A percentile compares a stretch with the other conserved stretches of the same genome.
Conservation (phyloP, 495 filamentous ascomycete species). For the Hypoxylon cercidicola region DNA sequence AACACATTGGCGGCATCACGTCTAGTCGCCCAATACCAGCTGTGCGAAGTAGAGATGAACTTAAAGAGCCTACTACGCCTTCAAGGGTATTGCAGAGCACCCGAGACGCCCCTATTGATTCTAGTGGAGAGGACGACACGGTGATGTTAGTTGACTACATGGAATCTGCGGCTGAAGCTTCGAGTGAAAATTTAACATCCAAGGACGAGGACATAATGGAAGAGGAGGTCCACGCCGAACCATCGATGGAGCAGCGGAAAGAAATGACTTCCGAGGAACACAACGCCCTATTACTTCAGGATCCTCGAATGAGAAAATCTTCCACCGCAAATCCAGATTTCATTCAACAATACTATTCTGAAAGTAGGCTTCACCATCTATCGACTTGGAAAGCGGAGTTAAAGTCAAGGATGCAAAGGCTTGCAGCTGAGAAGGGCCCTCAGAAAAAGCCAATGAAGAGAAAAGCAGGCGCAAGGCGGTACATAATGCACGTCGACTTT, state of each 20-base stretch:
- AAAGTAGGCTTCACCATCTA: slow-evolving; percentile 92
- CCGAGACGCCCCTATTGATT: slow-evolving; percentile 5
- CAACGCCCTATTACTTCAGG: slow-evolving; percentile 81
- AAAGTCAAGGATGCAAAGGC: slow-evolving; percentile 83
- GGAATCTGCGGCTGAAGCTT: slow-evolving; percentile 5
- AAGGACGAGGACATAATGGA: slow-evolving; percentile 39
- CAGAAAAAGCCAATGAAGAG: slow-evolving; percentile 50
- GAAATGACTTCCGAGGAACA: slow-evolving; percentile 87
- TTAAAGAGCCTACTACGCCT: slow-evolving; percentile 5
- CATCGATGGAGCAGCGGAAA: slow-evolving; percentile 46
- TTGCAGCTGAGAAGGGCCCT: slow-evolving; percentile 70
- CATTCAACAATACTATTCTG: slow-evolving; percentile 90
- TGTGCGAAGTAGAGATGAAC: not conserved
- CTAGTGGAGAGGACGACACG: slow-evolving; percentile 21
- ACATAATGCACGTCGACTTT: slow-evolving; percentile 96
- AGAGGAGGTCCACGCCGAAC: slow-evolving; percentile 21
- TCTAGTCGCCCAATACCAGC: slow-evolving; percentile 20
- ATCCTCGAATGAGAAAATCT: slow-evolving; percentile 84
- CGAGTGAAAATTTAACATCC: not conserved
- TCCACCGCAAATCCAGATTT: slow-evolving; percentile 92
- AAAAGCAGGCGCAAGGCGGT: slow-evolving; percentile 72
- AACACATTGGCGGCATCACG: slow-evolving; percentile 14
- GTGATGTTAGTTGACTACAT: slow-evolving; percentile 26
- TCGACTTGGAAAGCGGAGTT: slow-evolving; percentile 96
- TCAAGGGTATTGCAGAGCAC: slow-evolving; percentile 9